These are phyloP conservation scores for Fonsecaea monophora DNA, from an alignment of 2,329 filamentous ascomycete genomes.

Conservation along the genomic window DNA sequence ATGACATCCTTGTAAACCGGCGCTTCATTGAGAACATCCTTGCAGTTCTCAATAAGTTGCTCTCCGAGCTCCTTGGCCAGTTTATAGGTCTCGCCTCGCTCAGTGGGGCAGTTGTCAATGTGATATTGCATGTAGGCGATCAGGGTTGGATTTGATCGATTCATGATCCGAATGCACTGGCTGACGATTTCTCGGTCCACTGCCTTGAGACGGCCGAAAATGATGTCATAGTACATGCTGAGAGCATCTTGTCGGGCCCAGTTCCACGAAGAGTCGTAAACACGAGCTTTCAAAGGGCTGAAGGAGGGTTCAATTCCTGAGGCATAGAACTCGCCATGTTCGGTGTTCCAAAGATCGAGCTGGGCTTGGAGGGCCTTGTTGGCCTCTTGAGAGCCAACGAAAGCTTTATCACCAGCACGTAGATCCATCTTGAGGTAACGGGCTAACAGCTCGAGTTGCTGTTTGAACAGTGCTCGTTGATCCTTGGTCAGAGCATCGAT, in stretches of 20 bases:
- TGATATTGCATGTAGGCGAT: constrained; percentile 99
- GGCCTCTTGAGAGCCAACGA: constrained; percentile 81
- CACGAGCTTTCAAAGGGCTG: constrained; percentile 88
- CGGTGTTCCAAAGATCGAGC: constrained; percentile 90
- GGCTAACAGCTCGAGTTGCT: constrained; percentile 93
- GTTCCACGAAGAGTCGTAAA: constrained; percentile 99
- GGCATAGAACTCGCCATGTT: constrained; percentile 97
- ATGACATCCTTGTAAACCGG: constrained; percentile 97
- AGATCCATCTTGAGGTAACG: constrained; percentile 97
- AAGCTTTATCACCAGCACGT: constrained; percentile 93
- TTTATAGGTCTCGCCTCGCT: constrained; percentile 95
- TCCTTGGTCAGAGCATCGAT: constrained; percentile 97
- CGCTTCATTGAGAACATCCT: constrained; percentile 80
- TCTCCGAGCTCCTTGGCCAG: constrained; percentile 94
- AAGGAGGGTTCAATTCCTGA: constrained; percentile 93
- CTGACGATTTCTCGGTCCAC: constrained; percentile 98
- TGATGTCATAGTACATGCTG: constrained; percentile 99
- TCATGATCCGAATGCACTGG: constrained; percentile 99
- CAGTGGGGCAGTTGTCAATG: constrained; percentile 97
- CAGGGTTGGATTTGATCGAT: constrained; percentile 92
- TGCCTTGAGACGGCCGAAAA: constrained; percentile 90
- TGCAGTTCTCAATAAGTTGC: constrained; percentile 97
- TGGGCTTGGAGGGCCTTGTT: constrained; percentile 88
- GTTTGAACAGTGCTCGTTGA: constrained; percentile 94
- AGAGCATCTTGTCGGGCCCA: constrained; percentile 98